Base-by-base conservation (phyloP, 2,329 filamentous ascomycete genomes). In the Tolypocladium tundrense region DNA sequence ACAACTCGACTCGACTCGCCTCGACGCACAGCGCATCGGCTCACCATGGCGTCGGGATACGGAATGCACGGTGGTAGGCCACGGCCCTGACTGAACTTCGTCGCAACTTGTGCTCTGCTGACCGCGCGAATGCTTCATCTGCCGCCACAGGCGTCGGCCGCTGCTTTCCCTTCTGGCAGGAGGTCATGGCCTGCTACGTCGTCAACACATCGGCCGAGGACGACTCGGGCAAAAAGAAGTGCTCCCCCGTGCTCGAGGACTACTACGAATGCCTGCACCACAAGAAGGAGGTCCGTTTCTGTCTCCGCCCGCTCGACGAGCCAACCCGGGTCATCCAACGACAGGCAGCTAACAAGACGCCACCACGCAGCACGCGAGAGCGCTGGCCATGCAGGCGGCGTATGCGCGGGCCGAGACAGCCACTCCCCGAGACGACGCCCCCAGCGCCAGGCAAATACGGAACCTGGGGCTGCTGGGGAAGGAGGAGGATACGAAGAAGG, bases 141-240 rank as follows among this genome's bases (percentile, higher is more conserved):
- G 53, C 53, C 41, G 55, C 54, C 60, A 6, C 66, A 86, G 83
- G 83, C 68, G 80, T 83, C 62, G 79, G 78, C 66, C 90, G 93
- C 75, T 99, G 94, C 86, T 97, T 96, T 80, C 90, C 92, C 72
- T 99, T 97, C 85, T 99, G 94, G 94, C 94, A 99, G 79, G 94
- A 99, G 77, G 86, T 97, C 64, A 88, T 99, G 72, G 91, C 91
- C 69, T 99, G 94, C 85, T 99, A 99, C 75, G 91, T 97, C 61
- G 87, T 96, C 71, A 97, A 97, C 79, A 91, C 91, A 58, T 83
- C 82, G 64, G 79, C 88, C 63, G 88, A 93, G 58, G 88, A 92
- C 69, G 80, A 85, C 65, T 84, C 85, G 19, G 90, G 90, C 66
- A 94, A 92, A 79, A 88, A 86, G 75, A 96, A 96, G 77, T 99